phyloP scores from a whole-genome alignment of 2,329 filamentous ascomycete genomes.

The Ambrosiella xylebori region DNA sequence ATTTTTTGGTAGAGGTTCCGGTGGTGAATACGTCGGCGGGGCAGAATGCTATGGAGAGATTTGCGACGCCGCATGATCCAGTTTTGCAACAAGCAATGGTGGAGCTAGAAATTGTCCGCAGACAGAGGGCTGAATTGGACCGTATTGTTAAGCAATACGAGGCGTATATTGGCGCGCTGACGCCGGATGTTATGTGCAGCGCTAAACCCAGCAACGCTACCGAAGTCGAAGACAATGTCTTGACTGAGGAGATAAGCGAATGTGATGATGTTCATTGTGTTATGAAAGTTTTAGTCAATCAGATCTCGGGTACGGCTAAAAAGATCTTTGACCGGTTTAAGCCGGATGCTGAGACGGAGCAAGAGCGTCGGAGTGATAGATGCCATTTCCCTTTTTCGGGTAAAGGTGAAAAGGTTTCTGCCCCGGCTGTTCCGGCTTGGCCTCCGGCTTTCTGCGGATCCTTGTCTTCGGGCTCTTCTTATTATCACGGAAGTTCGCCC shows the following conservation, averaged over 20 bases:
- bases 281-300: slow-evolving; percentile 7
- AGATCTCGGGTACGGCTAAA: slow-evolving; percentile 5
- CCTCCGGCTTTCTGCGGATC: slow-evolving; percentile 9
- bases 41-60: not conserved
- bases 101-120: slow-evolving; percentile 10
- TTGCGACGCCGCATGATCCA: slow-evolving; percentile 7
- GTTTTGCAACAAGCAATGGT: slow-evolving; percentile 10
- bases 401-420: not conserved
- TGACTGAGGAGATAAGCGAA: not conserved
- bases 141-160: slow-evolving; percentile 7
- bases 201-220: not conserved
- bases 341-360: not conserved
- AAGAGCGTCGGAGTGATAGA: not conserved
- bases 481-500: not conserved
- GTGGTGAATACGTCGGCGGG: not conserved
- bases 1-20: slow-evolving; percentile 6
- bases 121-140: slow-evolving; percentile 7
- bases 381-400: slow-evolving; percentile 8
- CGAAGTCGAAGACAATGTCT: not conserved
- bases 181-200: slow-evolving; percentile 8
- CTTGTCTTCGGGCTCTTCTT: not conserved
- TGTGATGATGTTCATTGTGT: slow-evolving; percentile 10
- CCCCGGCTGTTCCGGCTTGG: slow-evolving; percentile 9
- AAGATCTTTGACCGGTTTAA: slow-evolving; percentile 4
- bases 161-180: slow-evolving; percentile 10